A percentile compares a stretch with the other conserved stretches of the same genome.
phyloP scores from a whole-genome alignment of 2,329 filamentous ascomycete genomes.

The Diatrype stigma region DNA sequence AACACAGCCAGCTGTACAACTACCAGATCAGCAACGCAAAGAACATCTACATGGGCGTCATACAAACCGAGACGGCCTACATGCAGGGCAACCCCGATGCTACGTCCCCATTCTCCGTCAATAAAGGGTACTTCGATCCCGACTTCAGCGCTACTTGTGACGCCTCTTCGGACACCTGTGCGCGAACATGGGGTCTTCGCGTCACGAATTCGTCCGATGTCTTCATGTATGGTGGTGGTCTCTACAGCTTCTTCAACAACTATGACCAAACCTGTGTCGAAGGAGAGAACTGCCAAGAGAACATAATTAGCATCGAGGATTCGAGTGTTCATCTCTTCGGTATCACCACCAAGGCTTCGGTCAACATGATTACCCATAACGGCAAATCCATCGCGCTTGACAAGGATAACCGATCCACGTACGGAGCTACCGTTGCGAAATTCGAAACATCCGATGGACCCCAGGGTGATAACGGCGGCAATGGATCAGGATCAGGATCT shows the following conservation, averaged over 20 bases:
- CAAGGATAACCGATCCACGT: conserved; percentile 61
- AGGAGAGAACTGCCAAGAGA: conserved; percentile 67
- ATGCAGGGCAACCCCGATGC: conserved; percentile 80
- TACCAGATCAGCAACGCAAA: conserved; percentile 77
- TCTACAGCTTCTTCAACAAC: conserved; percentile 84
- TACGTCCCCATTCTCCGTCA: conserved; percentile 58
- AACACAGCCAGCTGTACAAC: conserved; percentile 70
- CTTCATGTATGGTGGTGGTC: conserved; percentile 66
- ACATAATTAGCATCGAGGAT: conserved; percentile 71
- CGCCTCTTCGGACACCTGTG: conserved; percentile 44
- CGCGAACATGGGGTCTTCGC: conserved; percentile 74
- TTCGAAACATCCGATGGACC: conserved; percentile 32
- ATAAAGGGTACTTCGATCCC: conserved; percentile 60
- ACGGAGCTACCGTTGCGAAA: conserved; percentile 57
- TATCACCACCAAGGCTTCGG: conserved; percentile 69
- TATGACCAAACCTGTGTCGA: conserved; percentile 68
- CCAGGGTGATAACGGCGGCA: neutral
- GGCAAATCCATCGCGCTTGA: conserved; percentile 51
- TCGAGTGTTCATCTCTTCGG: conserved; percentile 61
- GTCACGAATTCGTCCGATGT: conserved; percentile 63
- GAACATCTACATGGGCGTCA: conserved; percentile 76
- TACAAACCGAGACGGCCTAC: conserved; percentile 88
- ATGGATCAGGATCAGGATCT: conserved; percentile 2
- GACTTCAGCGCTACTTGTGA: conserved; percentile 60
- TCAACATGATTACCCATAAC: conserved; percentile 67